A percentile compares a stretch with the other conserved stretches of the same genome.
These are phyloP conservation scores for Thalassiosira mediterranea DNA, from an alignment of 352 stramenopile species.

Conservation along the genomic window DNA sequence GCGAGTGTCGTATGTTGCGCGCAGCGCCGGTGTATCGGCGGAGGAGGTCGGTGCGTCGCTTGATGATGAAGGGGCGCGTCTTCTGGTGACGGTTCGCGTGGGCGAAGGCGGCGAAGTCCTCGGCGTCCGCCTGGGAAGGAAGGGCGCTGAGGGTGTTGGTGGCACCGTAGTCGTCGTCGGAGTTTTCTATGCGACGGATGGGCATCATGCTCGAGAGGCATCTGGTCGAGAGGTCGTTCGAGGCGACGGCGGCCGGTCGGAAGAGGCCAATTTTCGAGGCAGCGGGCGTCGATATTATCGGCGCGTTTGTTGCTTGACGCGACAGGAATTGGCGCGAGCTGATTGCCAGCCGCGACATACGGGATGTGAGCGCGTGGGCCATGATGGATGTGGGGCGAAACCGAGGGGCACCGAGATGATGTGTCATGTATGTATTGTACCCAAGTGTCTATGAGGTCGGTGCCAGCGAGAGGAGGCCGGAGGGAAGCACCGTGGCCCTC, in stretches of 20 bases:
- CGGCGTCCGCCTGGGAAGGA: constrained; percentile 22
- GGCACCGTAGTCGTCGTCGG: constrained; percentile 16
- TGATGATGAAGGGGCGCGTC: constrained; percentile 70
- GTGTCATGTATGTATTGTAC: too few relatives aligned
- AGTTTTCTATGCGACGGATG: constrained; percentile 3
- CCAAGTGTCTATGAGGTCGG: too few relatives aligned
- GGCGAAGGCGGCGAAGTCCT: constrained; percentile 35
- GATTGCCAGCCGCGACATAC: constrained; percentile 26
- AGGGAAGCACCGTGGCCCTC: too few relatives aligned
- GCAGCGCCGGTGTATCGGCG: constrained; percentile 64
- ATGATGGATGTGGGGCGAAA: too few relatives aligned
- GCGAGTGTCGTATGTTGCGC: constrained; percentile 69
- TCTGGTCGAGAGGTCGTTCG: background rate
- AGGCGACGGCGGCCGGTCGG: background rate
- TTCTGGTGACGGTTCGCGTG: constrained; percentile 51
- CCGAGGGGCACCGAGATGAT: too few relatives aligned
- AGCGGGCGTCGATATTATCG: background rate
- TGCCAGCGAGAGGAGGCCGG: too few relatives aligned
- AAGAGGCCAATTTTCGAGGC: background rate
- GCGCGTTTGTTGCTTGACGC: background rate
- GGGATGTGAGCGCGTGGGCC: constrained; percentile 19
- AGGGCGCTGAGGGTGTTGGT: constrained; percentile 24
- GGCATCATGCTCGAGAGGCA: constrained; percentile 11
- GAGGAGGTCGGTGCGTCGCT: constrained; percentile 52
- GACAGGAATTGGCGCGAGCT: constrained; percentile 12